Evolutionary conservation across 805 yeast species (phyloP).

Genomic region (Grigorovia yakushimaensis): DNA sequence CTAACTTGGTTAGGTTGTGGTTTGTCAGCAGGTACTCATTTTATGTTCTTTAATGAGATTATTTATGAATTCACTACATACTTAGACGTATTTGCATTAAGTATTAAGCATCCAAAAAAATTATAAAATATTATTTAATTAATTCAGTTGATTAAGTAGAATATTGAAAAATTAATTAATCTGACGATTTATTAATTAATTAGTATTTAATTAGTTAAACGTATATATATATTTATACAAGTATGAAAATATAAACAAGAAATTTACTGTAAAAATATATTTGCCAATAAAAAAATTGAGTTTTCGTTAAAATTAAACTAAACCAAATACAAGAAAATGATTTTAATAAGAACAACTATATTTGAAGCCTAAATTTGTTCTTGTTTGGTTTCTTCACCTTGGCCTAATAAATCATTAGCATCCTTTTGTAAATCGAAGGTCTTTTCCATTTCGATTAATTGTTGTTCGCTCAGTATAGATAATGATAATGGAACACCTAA

Average conservation of each 20-base stretch:
- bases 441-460: slow-evolving; percentile 87
- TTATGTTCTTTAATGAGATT: slow-evolving; percentile 66
- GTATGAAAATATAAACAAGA: neutral
- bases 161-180: neutral
- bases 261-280: neutral
- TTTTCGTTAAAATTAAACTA: too few species aligned
- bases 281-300: neutral
- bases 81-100: slow-evolving; percentile 77
- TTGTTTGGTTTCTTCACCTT: slow-evolving; percentile 42
- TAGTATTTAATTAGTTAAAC: neutral
- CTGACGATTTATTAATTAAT: neutral
- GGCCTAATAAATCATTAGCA: slow-evolving; percentile 64
- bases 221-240: neutral
- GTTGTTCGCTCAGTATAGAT: slow-evolving; percentile 86
- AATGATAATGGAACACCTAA: slow-evolving; percentile 89
- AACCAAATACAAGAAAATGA: neutral
- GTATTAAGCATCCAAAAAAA: slow-evolving; percentile 70
- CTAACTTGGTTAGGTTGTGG: slow-evolving; percentile 60
- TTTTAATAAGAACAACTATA: too few species aligned
- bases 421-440: slow-evolving; percentile 76
- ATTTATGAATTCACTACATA: slow-evolving; percentile 74
- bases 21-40: slow-evolving; percentile 57
- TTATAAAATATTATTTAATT: too few species aligned
- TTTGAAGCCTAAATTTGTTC: neutral
- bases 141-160: neutral